Conservation (phyloP, 768 basidiomycete genomes). For the Termitomyces sp. region DNA sequence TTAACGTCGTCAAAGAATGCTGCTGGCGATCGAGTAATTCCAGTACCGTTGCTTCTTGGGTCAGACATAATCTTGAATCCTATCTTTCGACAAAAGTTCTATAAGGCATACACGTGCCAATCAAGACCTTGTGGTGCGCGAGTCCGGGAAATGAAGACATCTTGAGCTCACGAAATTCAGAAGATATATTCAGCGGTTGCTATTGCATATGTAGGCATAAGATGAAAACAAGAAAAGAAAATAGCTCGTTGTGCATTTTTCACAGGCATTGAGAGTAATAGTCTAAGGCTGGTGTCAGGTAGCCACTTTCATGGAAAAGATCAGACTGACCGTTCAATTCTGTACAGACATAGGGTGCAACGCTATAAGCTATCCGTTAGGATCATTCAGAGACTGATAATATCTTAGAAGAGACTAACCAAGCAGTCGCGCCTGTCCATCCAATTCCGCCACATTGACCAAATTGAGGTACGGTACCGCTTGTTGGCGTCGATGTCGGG, state of each 20-base stretch:
- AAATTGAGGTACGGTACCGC: constrained; percentile 31
- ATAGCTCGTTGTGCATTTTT: not conserved
- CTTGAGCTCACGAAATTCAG: not conserved
- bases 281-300: constrained; percentile 14
- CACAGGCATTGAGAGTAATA: constrained; percentile 35
- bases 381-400: not conserved
- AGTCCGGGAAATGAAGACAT: not conserved
- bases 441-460: constrained; percentile 40
- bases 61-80: too few species aligned
- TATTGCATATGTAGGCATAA: not conserved
- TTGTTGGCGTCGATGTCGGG: constrained; percentile 11
- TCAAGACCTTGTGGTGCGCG: not conserved
- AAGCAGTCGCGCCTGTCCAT: constrained; percentile 32
- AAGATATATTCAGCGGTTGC: not conserved
- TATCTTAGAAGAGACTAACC: constrained; percentile 19
- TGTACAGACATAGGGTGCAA: constrained; percentile 32
- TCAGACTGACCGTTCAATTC: constrained; percentile 25
- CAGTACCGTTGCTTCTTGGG: too few species aligned
- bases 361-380: constrained; percentile 14
- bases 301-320: not conserved
- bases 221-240: not conserved
- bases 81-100: not conserved
- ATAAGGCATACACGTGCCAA: not conserved
- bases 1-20: too few species aligned
- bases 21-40: too few species aligned